phyloP scores from a whole-genome alignment of 2,329 filamentous ascomycete genomes.

The Elsinoe necatrix region DNA sequence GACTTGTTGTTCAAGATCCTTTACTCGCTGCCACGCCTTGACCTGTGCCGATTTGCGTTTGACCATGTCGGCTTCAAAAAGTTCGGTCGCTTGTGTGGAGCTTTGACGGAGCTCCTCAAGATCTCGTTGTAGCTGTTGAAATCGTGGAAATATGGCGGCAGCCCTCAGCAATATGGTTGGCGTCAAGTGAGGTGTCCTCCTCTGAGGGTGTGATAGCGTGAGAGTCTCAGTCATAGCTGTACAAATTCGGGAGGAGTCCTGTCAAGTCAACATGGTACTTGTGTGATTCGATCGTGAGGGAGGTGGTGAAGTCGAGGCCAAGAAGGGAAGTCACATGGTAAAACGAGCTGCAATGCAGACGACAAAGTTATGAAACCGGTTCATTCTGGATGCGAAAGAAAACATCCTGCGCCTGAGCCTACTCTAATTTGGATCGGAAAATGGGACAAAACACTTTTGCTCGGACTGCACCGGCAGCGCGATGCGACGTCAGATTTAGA shows the following conservation, averaged over 20 bases:
- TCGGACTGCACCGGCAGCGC: conserved; percentile 21
- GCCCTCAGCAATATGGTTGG: too few species aligned
- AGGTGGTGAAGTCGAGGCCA: neutral
- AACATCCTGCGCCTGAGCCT: conserved; percentile 16
- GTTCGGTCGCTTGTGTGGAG: too few species aligned
- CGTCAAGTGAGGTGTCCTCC: too few species aligned
- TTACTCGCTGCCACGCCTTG: too few species aligned
- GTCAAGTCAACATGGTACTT: neutral
- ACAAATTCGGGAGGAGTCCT: neutral
- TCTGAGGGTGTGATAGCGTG: too few species aligned
- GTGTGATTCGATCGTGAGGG: neutral
- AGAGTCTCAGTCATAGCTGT: too few species aligned
- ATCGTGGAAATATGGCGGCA: too few species aligned
- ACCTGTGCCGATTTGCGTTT: too few species aligned
- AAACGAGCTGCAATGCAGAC: neutral
- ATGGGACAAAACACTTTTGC: conserved; percentile 16
- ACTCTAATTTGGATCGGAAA: conserved; percentile 8
- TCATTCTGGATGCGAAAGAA: conserved; percentile 14
- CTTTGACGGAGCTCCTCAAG: too few species aligned
- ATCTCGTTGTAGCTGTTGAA: too few species aligned
- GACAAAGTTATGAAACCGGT: conserved; percentile 12
- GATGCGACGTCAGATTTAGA: conserved; percentile 11
- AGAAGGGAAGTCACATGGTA: neutral
- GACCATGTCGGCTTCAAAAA: too few species aligned
- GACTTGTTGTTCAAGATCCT: too few species aligned